Percentiles rank a stretch among this genome's conserved stretches.
These are phyloP conservation scores for Teunomyces aglyptinius DNA, from an alignment of 805 yeast genomes.

Conservation along the genomic window DNA sequence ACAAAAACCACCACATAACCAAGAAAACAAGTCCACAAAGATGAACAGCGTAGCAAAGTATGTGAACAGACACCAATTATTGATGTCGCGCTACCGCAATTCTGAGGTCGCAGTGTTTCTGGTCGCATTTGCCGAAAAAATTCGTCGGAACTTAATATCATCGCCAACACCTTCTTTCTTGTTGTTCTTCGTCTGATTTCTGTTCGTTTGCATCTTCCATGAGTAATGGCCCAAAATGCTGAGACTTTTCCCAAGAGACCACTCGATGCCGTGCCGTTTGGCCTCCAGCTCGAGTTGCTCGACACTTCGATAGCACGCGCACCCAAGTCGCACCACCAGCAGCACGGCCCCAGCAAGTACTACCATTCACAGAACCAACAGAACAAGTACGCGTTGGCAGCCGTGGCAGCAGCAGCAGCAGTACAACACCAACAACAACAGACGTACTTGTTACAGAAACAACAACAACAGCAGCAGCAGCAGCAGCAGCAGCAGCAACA, in stretches of 20 bases:
- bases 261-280: conserved; percentile 27
- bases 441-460: conserved; percentile 17
- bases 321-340: conserved; percentile 10
- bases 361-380: conserved; percentile 15
- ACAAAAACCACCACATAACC: too few relatives aligned
- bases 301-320: conserved; percentile 11
- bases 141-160: too few relatives aligned
- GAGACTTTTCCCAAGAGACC: conserved; percentile 22
- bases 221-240: conserved; percentile 4
- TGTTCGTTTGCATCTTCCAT: conserved; percentile 7
- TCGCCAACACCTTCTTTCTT: background rate
- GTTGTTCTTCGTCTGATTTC: background rate
- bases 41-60: background rate
- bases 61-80: too few relatives aligned
- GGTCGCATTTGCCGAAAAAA: too few relatives aligned
- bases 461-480: conserved; percentile 9
- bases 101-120: too few relatives aligned
- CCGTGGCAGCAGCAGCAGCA: conserved; percentile 34
- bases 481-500: conserved; percentile 5
- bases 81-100: too few relatives aligned
- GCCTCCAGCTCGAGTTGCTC: conserved; percentile 26
- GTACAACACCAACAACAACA: conserved; percentile 27
- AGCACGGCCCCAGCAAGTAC: conserved; percentile 9
- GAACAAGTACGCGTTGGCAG: conserved; percentile 25
- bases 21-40: too few relatives aligned